A percentile compares a stretch with the other conserved stretches of the same genome.
These are phyloP conservation scores for Sporobolomyces phaffii DNA, from an alignment of 768 basidiomycete genomes.

Conservation along the genomic window DNA sequence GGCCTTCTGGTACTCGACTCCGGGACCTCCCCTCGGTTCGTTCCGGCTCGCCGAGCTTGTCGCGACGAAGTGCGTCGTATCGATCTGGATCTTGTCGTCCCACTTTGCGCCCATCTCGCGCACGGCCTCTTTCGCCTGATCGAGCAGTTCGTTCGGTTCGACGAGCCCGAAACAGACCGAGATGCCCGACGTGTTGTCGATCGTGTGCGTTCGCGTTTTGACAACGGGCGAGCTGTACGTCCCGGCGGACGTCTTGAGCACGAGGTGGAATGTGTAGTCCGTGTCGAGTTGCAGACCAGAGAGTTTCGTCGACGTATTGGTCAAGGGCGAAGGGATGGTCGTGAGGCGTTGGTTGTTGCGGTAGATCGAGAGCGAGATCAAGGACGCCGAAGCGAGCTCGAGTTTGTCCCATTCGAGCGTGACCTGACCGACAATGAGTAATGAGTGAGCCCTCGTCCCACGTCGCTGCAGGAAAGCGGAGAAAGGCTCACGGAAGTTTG, in stretches of 20 bases:
- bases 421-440: conserved; percentile 10
- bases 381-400: conserved; percentile 73
- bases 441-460: too few species aligned
- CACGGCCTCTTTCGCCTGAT: conserved; percentile 73
- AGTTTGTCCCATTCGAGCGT: conserved; percentile 91
- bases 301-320: conserved; percentile 66
- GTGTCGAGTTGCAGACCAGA: conserved; percentile 48
- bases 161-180: conserved; percentile 89
- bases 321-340: conserved; percentile 70
- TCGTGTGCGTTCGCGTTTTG: conserved; percentile 81
- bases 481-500: conserved; percentile 69
- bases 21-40: conserved; percentile 54
- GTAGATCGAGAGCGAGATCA: conserved; percentile 87
- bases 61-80: conserved; percentile 97
- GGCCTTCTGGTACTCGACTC: conserved; percentile 89
- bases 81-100: conserved; percentile 90
- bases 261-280: conserved; percentile 88
- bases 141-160: conserved; percentile 66
- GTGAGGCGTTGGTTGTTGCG: conserved; percentile 82
- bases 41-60: conserved; percentile 60
- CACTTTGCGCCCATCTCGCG: conserved; percentile 80
- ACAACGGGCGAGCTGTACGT: conserved; percentile 79
- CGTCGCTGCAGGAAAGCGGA: background rate
- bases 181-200: conserved; percentile 89
- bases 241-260: conserved; percentile 86